phyloP scores from a whole-genome alignment of 495 filamentous ascomycete genomes.

The Glarea lozoyensis region DNA sequence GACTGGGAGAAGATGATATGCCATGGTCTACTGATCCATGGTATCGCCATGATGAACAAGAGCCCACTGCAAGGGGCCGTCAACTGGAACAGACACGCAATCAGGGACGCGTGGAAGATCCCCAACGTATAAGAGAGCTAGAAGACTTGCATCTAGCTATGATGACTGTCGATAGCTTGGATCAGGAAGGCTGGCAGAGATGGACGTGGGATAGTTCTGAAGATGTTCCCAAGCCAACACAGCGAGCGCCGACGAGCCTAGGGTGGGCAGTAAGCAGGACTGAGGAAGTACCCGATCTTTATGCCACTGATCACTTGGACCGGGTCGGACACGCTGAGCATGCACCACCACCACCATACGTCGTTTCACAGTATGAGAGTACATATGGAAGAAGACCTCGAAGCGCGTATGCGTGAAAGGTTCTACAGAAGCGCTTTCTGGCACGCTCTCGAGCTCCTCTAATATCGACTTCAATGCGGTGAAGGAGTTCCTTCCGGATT shows the following conservation, averaged over 20 bases:
- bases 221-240: constrained; percentile 13
- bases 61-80: constrained; percentile 1
- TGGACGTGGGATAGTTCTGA: constrained; percentile 17
- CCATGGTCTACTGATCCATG: constrained; percentile 19
- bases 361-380: constrained; percentile 14
- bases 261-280: constrained; percentile 19
- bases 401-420: constrained; percentile 7
- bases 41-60: constrained; percentile 8
- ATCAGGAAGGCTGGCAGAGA: constrained; percentile 15
- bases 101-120: constrained; percentile 13
- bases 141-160: constrained; percentile 41
- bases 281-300: constrained; percentile 1
- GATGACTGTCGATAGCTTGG: constrained; percentile 41
- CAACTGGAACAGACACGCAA: constrained; percentile 5
- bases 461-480: too few species aligned
- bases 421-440: too few species aligned
- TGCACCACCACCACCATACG: constrained; percentile 12
- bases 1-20: constrained; percentile 19
- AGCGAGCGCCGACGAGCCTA: constrained; percentile 16
- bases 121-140: constrained; percentile 29
- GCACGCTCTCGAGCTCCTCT: too few species aligned
- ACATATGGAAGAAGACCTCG: constrained; percentile 6
- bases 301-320: background rate
- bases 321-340: too few species aligned
- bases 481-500: too few species aligned